Evolutionary conservation across 2,329 filamentous ascomycete genomes (phyloP).

Genomic region (Aaosphaeria pasadenensis): DNA sequence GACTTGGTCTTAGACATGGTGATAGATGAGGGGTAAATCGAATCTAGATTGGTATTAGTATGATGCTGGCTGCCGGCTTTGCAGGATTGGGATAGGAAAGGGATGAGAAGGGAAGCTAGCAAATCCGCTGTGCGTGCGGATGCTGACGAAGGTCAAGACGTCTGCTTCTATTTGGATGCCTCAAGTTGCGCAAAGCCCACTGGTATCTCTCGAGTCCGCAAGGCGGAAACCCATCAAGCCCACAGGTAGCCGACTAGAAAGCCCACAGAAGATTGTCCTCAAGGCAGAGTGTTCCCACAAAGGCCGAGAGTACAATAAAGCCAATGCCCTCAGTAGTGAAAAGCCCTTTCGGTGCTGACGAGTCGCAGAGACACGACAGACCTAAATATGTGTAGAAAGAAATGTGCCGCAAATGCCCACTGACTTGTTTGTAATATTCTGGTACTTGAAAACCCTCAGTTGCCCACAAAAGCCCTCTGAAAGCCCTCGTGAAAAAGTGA

Average conservation of each 20-base stretch:
- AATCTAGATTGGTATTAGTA: slow-evolving; percentile 29
- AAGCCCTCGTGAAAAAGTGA: slow-evolving; percentile 12
- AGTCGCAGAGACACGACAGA: slow-evolving; percentile 35
- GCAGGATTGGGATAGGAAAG: not conserved
- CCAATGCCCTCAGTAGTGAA: slow-evolving; percentile 39
- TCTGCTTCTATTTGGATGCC: slow-evolving; percentile 36
- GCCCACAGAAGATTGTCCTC: slow-evolving; percentile 45
- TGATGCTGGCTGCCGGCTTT: slow-evolving; percentile 2
- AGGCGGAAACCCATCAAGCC: slow-evolving; percentile 42
- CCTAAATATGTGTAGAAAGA: slow-evolving; percentile 37
- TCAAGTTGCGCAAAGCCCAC: slow-evolving; percentile 43
- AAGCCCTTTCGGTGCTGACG: slow-evolving; percentile 38
- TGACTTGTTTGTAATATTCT: slow-evolving; percentile 38
- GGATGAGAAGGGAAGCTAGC: slow-evolving; percentile 4
- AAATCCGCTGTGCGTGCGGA: no score
- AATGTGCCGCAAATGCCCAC: slow-evolving; percentile 39
- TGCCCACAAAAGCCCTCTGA: slow-evolving; percentile 30
- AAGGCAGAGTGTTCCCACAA: slow-evolving; percentile 54
- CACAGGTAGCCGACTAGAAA: slow-evolving; percentile 43
- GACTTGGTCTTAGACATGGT: slow-evolving; percentile 39
- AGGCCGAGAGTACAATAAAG: slow-evolving; percentile 45
- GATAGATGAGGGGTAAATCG: slow-evolving; percentile 12
- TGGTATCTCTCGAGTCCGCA: slow-evolving; percentile 39
- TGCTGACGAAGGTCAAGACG: slow-evolving; percentile 6
- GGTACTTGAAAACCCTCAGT: slow-evolving; percentile 31